Conservation (phyloP, 306 rosid genomes). For the Dalbergia cultrata region DNA sequence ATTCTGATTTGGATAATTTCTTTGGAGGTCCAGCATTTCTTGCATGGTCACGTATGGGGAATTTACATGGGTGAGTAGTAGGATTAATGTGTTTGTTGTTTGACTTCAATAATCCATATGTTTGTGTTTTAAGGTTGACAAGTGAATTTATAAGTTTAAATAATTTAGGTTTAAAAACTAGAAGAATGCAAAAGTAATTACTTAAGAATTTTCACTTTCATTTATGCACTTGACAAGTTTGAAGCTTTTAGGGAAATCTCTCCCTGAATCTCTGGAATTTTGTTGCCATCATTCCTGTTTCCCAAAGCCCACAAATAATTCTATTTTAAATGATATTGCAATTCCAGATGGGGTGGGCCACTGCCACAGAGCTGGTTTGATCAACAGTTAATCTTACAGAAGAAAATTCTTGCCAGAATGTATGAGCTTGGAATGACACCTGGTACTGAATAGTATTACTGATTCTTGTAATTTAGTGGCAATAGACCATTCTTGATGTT, state of each 20-base stretch:
- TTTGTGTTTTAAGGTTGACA: constrained; percentile 26
- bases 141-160: constrained; percentile 14
- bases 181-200: constrained; percentile 29
- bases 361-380: constrained; percentile 91
- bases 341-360: constrained; percentile 93
- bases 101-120: constrained; percentile 20
- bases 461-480: background rate
- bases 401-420: constrained; percentile 79
- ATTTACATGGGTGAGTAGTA: constrained; percentile 85
- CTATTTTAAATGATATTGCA: constrained; percentile 22
- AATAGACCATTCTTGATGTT: constrained; percentile 24
- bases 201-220: constrained; percentile 23
- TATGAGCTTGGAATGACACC: constrained; percentile 95
- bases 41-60: constrained; percentile 97
- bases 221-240: constrained; percentile 24
- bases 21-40: constrained; percentile 98
- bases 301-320: constrained; percentile 10
- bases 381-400: constrained; percentile 82
- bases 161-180: constrained; percentile 13
- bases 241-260: constrained; percentile 28
- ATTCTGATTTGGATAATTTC: constrained; percentile 78
- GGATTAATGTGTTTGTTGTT: constrained; percentile 36
- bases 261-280: constrained; percentile 11
- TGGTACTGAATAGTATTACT: constrained; percentile 58
- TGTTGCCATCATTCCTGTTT: constrained; percentile 13